phyloP scores from a whole-genome alignment of 148 eudicot genomes.

The Chenopodium album region DNA sequence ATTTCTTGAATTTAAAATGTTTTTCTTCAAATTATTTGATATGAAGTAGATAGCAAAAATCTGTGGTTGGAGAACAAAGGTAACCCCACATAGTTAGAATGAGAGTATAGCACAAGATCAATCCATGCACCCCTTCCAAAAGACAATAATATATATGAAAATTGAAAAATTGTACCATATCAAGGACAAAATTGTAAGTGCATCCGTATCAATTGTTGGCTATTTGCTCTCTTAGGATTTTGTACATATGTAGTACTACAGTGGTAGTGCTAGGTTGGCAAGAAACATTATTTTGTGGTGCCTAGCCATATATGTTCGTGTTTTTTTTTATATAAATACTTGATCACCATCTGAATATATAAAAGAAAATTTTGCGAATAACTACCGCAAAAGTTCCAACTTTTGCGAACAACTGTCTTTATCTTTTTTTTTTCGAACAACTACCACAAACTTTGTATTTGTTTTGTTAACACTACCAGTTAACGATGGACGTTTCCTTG shows the following conservation, averaged over 20 bases:
- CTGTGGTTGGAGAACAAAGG: conserved; percentile 6
- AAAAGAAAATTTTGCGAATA: no score
- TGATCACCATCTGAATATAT: no score
- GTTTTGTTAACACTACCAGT: no score
- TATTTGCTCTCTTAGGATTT: not conserved
- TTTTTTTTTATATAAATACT: no score
- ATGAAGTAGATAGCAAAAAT: conserved; percentile 7
- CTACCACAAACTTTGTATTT: no score
- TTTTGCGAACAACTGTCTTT: no score
- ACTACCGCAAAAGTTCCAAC: no score
- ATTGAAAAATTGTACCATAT: not conserved
- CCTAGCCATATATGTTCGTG: not conserved
- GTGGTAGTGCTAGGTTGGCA: conserved; percentile 10
- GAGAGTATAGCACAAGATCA: conserved; percentile 6
- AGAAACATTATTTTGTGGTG: not conserved
- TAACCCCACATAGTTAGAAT: conserved; percentile 9
- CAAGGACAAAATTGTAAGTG: not conserved
- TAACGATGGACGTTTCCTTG: no score
- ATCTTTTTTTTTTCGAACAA: no score
- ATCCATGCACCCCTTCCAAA: conserved; percentile 8
- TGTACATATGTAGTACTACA: conserved; percentile 1
- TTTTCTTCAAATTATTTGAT: not conserved
- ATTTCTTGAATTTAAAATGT: not conserved
- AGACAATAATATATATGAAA: conserved; percentile 5
- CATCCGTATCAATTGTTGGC: not conserved